Evolutionary conservation across 73 alveolate species (phyloP), one percentile per base, ranked within the genome.

Genomic region (Effrenium voratum): DNA sequence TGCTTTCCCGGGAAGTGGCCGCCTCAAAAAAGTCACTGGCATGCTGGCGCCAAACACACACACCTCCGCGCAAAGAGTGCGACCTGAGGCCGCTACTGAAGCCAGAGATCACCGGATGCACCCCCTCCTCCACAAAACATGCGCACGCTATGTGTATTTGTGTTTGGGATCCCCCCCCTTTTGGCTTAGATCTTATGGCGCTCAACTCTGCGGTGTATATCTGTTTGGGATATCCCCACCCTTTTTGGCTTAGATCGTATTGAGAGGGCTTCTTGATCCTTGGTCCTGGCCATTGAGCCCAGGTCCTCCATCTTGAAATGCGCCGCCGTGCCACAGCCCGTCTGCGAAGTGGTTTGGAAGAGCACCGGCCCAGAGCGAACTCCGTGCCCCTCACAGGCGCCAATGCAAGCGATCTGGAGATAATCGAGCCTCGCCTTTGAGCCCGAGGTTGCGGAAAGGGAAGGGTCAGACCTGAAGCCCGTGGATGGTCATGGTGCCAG

Each of bases 1-100:
- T 87, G 95, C 95, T 87, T 87, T 43, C 95, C 95, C 10, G 95
- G 95, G 95, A 87, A 87, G 49, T 87, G 95, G 66, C 95, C 95
- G 34, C 95, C 95, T 87, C 41, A 43, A 46, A 8, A 24, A 0
- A 63, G 26, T 2, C 52, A 15, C 55, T 5, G 44, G 15, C 26
- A 32, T 2, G 81, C 36, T 70, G 38, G 16, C 81, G 81, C 36
- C 47, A 46, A 36, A 10, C 30, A 44, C 30, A 34, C 30, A 24
- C 36, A 46, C 81, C n/a, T 26, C 36, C 13, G 44, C 46, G 52
- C 85, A 38, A 36, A 10, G 2, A 75, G 44, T 75, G 88, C 50
- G 43, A 41, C 38, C 22, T 1, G 13, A 22, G 13, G 40, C 40
- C 36, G 8, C 41, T 38, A 40, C 95, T 87, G 95, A 87, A 87